These are phyloP conservation scores for Dendrocalamus sinicus DNA, from an alignment of 176 grass and related monocot species.

Conservation along the genomic window DNA sequence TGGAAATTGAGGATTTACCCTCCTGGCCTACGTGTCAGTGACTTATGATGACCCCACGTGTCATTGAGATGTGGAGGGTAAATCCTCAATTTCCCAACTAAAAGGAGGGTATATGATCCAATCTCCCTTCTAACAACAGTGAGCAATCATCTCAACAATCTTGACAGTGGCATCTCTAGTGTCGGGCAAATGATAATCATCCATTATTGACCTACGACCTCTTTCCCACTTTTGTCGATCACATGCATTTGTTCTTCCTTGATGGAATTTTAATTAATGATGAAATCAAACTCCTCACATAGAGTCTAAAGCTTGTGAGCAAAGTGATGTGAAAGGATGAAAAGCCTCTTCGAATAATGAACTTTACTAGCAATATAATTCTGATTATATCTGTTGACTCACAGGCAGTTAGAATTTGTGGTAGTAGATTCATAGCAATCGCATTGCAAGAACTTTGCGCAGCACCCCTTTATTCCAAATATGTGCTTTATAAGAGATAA, in stretches of 20 bases:
- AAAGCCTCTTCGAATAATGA: neutral
- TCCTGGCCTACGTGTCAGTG: no score
- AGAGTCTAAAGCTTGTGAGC: neutral
- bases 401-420: slow-evolving; percentile 48
- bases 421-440: slow-evolving; percentile 22
- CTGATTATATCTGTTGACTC: slow-evolving; percentile 40
- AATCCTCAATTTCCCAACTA: no score
- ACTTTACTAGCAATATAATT: slow-evolving; percentile 15
- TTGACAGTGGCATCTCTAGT: neutral
- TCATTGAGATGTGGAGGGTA: no score
- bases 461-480: slow-evolving; percentile 59
- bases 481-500: slow-evolving; percentile 63
- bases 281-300: neutral
- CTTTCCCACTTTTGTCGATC: neutral
- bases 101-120: no score
- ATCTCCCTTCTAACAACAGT: neutral
- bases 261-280: slow-evolving; percentile 7
- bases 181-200: neutral
- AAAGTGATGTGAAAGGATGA: neutral
- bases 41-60: no score
- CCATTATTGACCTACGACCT: neutral
- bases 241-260: neutral
- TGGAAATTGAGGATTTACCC: no score
- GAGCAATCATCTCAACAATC: neutral
- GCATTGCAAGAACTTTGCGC: slow-evolving; percentile 36